Base-by-base conservation (phyloP, 2,329 filamentous ascomycete genomes). In the Beauveria medogensis region DNA sequence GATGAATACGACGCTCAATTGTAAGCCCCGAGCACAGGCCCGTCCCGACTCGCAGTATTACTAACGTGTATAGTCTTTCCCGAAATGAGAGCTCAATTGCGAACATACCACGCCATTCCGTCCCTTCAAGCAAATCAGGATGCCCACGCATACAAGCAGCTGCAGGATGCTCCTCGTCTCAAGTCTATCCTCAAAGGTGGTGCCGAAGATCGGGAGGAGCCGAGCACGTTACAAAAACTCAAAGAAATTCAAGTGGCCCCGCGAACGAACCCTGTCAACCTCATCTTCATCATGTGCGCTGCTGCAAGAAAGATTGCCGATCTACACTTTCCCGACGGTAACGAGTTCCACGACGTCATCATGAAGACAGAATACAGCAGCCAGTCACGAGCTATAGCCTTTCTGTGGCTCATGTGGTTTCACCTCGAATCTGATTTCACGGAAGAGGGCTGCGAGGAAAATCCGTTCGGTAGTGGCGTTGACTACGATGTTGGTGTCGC, bases 1-100 rank as follows among this genome's bases (percentile, higher is more conserved):
- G 65, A 99, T 99, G 94, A 99, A 99, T 75, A 99, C 94, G 2
- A 99, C 94, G 0, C 80, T 99, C 53, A 99, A 99, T 71, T 97
- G 92, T 96, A 79, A 71, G 86, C 74, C 59, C 9, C 28, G 10
- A 30, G 16, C 10, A 9, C 57, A 62, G 61, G 41, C 53, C 60
- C 22, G 20, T 18, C 8, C 16, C 14, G 9, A 61, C 40, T n/a
- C 41, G 52, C 37, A 24, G 60, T 40, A 53, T 24, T 60, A 58
- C 66, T 68, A 61, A 69, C 62, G n/a, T 9, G 20, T 63, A 57
- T 72, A 96, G 94, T 99, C 80, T 99, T 99, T 72, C 94, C 94
- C 24, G 94, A 99, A 74, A 99, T 99, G 94, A 90, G 94, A 75
- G 94, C 94, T 34, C 94, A 99, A 71, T 81, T 99, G 37, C 88